Base-by-base conservation (phyloP, 2,329 filamentous ascomycete genomes). In the Talaromyces sp. region DNA sequence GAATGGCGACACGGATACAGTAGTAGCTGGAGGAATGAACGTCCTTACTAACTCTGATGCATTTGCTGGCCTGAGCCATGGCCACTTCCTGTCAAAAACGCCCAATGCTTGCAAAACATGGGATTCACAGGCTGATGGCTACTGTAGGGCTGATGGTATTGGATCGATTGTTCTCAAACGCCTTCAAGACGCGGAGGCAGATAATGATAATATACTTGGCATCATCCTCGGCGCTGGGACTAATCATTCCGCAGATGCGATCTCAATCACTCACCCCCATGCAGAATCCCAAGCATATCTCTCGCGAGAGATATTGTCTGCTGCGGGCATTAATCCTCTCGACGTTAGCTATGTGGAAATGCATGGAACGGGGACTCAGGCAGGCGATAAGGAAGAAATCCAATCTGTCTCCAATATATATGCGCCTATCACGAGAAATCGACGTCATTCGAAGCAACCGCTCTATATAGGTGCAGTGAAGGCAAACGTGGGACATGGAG, bases 311-410 rank as follows among this genome's bases (percentile, higher is more conserved):
- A 87, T 95, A 31, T 82, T 95, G 1, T 85, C 89, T 56, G 86
- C 90, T 49, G 88, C 90, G 45, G 89, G 89, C 66, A 84, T 95
- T 25, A 88, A 93, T 71, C 89, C 91, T 1, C 84, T 87, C 58
- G 90, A 93, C 68, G 85, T 96, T 57, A 88, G 88, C 76, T 96
- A 94, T 72, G 88, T 96, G 8, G 92, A 96, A 78, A 92, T 95
- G 88, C 92, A 96, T 75, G 92, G 91, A 15, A 96, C 92, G 2
- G 92, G 92, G 35, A 96, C 91, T 0, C 91, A 95, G 75, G 91
- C 90, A 35, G 92, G 91, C 67, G 92, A 96, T 72, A 88, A 87
- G 7, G 90, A 87, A 3, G 93, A 97, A 75, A 93, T 94, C 89
- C 82, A 87, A 0, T 92, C 89, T 0, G 90, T 96, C 58, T 86